Evolutionary conservation across 2,329 filamentous ascomycete genomes (phyloP), one percentile per base, ranked within the genome.

Genomic region (Ophiostoma pallidulum): DNA sequence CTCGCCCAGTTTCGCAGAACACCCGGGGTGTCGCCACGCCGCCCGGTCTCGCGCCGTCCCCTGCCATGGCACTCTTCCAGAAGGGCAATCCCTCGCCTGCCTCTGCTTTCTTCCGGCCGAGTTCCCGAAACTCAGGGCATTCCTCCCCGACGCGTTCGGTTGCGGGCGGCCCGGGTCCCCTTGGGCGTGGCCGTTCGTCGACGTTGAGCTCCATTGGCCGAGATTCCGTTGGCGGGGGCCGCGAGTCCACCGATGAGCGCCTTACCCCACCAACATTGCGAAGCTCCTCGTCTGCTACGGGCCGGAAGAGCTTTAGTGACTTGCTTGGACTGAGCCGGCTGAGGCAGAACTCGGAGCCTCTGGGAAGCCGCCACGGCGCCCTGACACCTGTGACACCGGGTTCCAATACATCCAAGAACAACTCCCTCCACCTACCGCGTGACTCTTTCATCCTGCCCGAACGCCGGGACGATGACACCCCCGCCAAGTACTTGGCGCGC

Each of bases 241-340:
- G 82, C 3, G 75, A 78, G 46, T 86, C 83, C 1, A 80, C 81
- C 46, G 86, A 88, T 52, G 78, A 84, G 29, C 78, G 82, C 46
- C 74, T 84, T 5, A 71, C 78, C 7, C 80, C 83, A 3, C 80
- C 81, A 4, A 77, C 77, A 20, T 65, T 80, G n/a, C 75, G 89
- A 44, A 90, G 80, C 6, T 95, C 90, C 1, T 87, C 84, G 1
- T 95, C 88, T 0, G 44, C 42, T 18, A 91, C 84, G n/a, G 89
- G 90, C 5, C 78, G 92, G 47, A 92, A 90, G 65, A 97, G 91
- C 64, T 88, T 98, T 57, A 88, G 90, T 45, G 92, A 95, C 56
- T 70, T 97, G 18, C 81, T 98, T 58, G 83, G 80, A 13, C 69
- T 96, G 18, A 76, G 80, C 53, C 79, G 90, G 53, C 74, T 95